Percentiles rank a stretch among this genome's conserved stretches.
These are phyloP conservation scores for Fraxinus angustifolia DNA, from an alignment of 305 asterid species.

Conservation along the genomic window DNA sequence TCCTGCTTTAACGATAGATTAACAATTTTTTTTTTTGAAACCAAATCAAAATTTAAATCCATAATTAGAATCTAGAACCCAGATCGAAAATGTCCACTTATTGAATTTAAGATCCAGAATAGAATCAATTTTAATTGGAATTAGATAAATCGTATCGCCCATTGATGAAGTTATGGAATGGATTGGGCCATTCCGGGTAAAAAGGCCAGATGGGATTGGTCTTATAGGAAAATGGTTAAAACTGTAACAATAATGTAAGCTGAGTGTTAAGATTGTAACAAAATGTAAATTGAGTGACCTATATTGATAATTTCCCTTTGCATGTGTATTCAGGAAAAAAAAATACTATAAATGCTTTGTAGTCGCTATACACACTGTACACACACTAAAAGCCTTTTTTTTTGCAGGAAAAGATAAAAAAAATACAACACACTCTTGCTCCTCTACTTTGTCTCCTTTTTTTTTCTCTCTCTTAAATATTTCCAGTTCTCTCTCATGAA, in stretches of 20 bases:
- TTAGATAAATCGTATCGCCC: neutral
- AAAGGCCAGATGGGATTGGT: neutral
- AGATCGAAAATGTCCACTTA: neutral
- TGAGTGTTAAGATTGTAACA: neutral
- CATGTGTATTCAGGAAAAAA: conserved; percentile 10
- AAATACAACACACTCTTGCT: conserved; percentile 12
- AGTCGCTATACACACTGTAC: neutral
- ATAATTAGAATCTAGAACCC: neutral
- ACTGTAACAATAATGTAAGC: neutral
- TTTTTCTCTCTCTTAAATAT: conserved; percentile 33
- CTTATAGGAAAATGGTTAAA: neutral
- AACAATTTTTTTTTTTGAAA: neutral
- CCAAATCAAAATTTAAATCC: neutral
- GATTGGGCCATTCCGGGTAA: neutral
- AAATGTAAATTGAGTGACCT: neutral
- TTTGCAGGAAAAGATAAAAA: neutral
- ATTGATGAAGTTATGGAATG: neutral
- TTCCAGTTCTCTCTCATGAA: conserved; percentile 25
- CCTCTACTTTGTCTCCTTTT: conserved; percentile 9
- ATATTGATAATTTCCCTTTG: neutral
- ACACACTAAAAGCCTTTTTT: neutral
- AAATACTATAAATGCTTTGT: conserved; percentile 21
- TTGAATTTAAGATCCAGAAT: neutral
- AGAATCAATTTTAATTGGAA: neutral
- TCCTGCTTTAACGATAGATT: neutral